phyloP scores from a whole-genome alignment of 495 filamentous ascomycete genomes.

The Aspergillus diversus region DNA sequence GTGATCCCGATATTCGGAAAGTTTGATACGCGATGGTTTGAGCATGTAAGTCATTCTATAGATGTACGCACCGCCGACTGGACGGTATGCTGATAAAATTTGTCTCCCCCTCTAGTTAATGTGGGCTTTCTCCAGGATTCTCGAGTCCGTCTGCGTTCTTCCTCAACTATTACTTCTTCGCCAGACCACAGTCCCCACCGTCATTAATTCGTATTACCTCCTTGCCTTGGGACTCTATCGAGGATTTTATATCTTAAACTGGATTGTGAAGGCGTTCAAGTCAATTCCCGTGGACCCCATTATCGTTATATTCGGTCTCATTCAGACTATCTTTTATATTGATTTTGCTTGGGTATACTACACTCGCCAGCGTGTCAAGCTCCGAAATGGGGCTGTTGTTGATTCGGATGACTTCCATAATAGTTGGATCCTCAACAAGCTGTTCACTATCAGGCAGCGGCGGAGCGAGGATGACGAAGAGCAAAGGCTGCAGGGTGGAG shows the following conservation, averaged over 20 bases:
- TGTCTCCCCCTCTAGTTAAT: conserved; percentile 58
- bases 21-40: conserved; percentile 47
- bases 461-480: conserved; percentile 39
- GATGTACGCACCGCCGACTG: neutral
- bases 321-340: conserved; percentile 89
- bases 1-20: conserved; percentile 61
- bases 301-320: conserved; percentile 78
- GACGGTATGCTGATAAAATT: conserved; percentile 15
- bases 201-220: conserved; percentile 94
- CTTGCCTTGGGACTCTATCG: conserved; percentile 88
- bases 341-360: conserved; percentile 99
- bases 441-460: conserved; percentile 43
- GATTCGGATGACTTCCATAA: conserved; percentile 86
- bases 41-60: conserved; percentile 52
- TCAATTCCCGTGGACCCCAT: conserved; percentile 67
- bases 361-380: conserved; percentile 89
- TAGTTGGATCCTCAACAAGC: conserved; percentile 70
- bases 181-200: conserved; percentile 92
- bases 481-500: conserved; percentile 46
- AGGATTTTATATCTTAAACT: conserved; percentile 88
- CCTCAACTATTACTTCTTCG: conserved; percentile 91
- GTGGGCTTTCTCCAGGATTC: conserved; percentile 81
- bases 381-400: conserved; percentile 87
- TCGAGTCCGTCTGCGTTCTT: conserved; percentile 88
- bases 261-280: conserved; percentile 71